These are phyloP conservation scores for Vitellaria paradoxa DNA, from an alignment of 179 eudicot species.

Conservation along the genomic window DNA sequence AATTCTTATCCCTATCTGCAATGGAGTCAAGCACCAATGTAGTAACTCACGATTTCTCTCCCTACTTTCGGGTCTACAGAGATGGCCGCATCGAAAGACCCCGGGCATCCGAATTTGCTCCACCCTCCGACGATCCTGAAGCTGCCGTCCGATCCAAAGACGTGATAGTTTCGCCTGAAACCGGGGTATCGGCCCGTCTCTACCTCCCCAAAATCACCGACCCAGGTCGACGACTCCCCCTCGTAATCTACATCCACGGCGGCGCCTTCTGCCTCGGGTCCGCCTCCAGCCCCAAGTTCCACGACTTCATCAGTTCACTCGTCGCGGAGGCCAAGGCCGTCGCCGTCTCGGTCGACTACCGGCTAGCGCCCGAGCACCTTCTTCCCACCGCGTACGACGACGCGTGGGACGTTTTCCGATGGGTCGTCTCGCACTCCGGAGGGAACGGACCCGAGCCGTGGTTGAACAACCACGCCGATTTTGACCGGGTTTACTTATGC, in stretches of 20 bases:
- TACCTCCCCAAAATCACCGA: constrained; percentile 27
- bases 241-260: constrained; percentile 23
- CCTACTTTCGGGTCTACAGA: constrained; percentile 26
- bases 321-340: neutral
- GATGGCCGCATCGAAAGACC: constrained; percentile 25
- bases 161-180: constrained; percentile 20
- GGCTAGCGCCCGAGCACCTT: constrained; percentile 17
- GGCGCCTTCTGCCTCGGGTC: constrained; percentile 25
- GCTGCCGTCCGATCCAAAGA: constrained; percentile 36
- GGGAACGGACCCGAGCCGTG: constrained; percentile 9
- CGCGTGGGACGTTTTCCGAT: neutral
- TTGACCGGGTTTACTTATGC: neutral
- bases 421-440: constrained; percentile 9
- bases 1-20: neutral
- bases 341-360: constrained; percentile 22
- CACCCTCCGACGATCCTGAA: constrained; percentile 18
- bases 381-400: constrained; percentile 18
- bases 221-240: constrained; percentile 8
- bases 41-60: constrained; percentile 27
- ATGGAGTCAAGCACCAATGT: constrained; percentile 15
- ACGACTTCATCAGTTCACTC: constrained; percentile 2
- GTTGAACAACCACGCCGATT: constrained; percentile 7
- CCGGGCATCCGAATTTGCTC: neutral
- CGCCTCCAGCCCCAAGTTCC: constrained; percentile 10
- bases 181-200: constrained; percentile 30